Evolutionary conservation across 2,329 filamentous ascomycete genomes (phyloP).

Genomic region (Fusarium kyushuense): DNA sequence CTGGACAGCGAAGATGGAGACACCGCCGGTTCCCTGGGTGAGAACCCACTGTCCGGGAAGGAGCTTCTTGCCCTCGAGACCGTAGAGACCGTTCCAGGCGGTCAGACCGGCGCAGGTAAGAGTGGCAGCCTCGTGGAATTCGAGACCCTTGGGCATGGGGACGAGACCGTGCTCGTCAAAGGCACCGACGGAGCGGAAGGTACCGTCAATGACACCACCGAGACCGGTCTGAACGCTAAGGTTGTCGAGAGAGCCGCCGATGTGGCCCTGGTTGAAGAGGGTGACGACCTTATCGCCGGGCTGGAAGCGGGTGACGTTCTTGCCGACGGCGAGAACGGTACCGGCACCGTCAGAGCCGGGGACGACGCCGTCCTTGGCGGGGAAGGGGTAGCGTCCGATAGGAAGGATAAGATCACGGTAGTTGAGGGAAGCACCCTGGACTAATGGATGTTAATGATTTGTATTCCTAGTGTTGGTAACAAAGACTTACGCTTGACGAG

Average conservation of each 20-base stretch:
- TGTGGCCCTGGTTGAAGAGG: conserved; percentile 70
- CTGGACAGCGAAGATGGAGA: conserved; percentile 74
- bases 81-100: conserved; percentile 75
- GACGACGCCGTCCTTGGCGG: conserved; percentile 58
- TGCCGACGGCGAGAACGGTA: conserved; percentile 63
- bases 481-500: conserved; percentile 68
- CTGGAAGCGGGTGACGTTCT: conserved; percentile 61
- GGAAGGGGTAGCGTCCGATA: conserved; percentile 61
- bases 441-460: conserved; percentile 43
- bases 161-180: conserved; percentile 78
- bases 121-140: conserved; percentile 65
- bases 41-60: conserved; percentile 70
- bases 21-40: conserved; percentile 78
- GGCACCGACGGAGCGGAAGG: conserved; percentile 73
- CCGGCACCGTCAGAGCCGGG: conserved; percentile 67
- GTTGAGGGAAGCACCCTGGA: conserved; percentile 65
- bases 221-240: conserved; percentile 65
- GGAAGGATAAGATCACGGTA: conserved; percentile 67
- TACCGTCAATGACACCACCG: conserved; percentile 76
- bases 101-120: conserved; percentile 72
- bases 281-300: conserved; percentile 68
- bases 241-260: conserved; percentile 57
- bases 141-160: conserved; percentile 67
- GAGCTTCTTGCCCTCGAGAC: conserved; percentile 60
- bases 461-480: background rate